phyloP scores from a whole-genome alignment of 345 rosid genomes.

The Excoecaria cochinchinensis region DNA sequence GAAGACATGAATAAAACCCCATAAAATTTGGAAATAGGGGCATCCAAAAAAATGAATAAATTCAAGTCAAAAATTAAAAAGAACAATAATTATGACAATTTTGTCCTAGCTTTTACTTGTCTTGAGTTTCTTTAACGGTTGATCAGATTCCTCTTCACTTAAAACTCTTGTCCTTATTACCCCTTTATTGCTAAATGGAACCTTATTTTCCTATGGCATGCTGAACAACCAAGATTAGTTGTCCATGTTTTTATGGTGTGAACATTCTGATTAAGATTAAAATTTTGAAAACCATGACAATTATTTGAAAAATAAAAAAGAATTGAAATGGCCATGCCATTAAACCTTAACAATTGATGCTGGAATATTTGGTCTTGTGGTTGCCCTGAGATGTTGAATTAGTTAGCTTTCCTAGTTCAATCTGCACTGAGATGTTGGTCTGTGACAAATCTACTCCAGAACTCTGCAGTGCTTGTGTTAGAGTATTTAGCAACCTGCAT shows the following conservation, averaged over 20 bases:
- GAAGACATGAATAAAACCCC: constrained; percentile 25
- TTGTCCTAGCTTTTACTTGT: constrained; percentile 31
- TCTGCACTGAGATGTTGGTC: constrained; percentile 86
- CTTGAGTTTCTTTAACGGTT: constrained; percentile 52
- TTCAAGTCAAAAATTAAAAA: constrained; percentile 22
- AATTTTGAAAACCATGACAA: neutral
- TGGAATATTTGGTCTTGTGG: constrained; percentile 14
- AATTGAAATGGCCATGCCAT: neutral
- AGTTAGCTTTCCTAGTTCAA: constrained; percentile 79
- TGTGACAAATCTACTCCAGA: constrained; percentile 88
- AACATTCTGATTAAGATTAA: no score
- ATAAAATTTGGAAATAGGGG: neutral
- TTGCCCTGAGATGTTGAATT: no score
- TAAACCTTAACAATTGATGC: constrained; percentile 38
- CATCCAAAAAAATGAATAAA: constrained; percentile 33
- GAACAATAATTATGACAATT: neutral
- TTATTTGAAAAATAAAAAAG: neutral
- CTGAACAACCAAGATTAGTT: neutral
- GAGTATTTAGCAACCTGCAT: constrained; percentile 68
- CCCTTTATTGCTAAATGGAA: constrained; percentile 30
- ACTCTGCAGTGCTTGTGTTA: constrained; percentile 74
- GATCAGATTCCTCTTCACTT: constrained; percentile 31
- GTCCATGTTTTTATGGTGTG: neutral
- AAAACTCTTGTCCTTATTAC: constrained; percentile 32
- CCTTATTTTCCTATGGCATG: constrained; percentile 34